Conservation (phyloP, 2,329 filamentous ascomycete species). For the Amauroascus niger region DNA sequence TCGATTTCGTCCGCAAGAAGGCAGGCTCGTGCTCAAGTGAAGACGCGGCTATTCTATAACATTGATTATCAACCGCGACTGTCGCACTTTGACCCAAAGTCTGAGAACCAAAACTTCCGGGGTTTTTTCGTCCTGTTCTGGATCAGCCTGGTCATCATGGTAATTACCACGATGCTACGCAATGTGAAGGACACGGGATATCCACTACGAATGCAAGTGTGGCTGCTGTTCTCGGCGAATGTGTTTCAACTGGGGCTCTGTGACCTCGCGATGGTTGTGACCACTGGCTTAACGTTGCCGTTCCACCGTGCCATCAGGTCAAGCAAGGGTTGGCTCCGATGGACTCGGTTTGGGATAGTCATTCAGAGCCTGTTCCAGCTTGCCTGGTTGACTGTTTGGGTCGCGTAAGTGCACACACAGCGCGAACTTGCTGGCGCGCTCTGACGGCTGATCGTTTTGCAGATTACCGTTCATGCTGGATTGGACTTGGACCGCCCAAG, state of each 20-base stretch:
- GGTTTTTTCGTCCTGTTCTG: slow-evolving; percentile 98
- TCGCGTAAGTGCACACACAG: slow-evolving; percentile 33
- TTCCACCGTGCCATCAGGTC: slow-evolving; percentile 60
- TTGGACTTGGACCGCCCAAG: slow-evolving; percentile 97
- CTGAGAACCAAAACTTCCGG: slow-evolving; percentile 86
- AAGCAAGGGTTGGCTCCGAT: slow-evolving; percentile 51
- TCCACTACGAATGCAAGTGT: slow-evolving; percentile 75
- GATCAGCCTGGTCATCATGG: slow-evolving; percentile 95
- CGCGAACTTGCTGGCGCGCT: neutral
- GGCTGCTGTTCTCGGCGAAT: slow-evolving; percentile 78
- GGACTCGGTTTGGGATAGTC: slow-evolving; percentile 66
- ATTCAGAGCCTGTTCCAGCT: slow-evolving; percentile 76
- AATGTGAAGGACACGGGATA: slow-evolving; percentile 91
- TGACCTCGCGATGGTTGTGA: slow-evolving; percentile 75
- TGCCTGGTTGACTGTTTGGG: slow-evolving; percentile 72
- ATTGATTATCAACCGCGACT: slow-evolving; percentile 84
- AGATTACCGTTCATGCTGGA: slow-evolving; percentile 54
- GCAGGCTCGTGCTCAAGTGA: slow-evolving; percentile 69
- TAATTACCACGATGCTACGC: slow-evolving; percentile 81
- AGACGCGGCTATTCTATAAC: slow-evolving; percentile 79
- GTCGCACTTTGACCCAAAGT: slow-evolving; percentile 88
- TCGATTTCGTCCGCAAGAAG: slow-evolving; percentile 77
- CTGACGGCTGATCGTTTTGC: neutral
- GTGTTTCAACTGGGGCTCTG: slow-evolving; percentile 76
- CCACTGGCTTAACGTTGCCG: slow-evolving; percentile 60